phyloP scores from a whole-genome alignment of 306 rosid species.

The Crotalaria pallida region DNA sequence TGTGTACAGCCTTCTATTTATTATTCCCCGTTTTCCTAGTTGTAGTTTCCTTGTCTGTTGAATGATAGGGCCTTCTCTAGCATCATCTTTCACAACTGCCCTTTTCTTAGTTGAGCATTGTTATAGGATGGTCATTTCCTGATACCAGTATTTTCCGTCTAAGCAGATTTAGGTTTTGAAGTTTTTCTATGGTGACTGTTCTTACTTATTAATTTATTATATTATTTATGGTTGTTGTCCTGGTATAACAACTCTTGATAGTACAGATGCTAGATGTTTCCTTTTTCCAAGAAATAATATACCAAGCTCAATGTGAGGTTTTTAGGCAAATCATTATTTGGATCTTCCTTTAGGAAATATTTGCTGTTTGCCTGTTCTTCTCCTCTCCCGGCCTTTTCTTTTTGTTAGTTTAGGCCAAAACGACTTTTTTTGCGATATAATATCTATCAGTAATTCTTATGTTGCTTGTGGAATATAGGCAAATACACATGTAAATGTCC shows the following conservation, averaged over 20 bases:
- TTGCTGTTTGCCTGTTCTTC: neutral
- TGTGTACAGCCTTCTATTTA: neutral
- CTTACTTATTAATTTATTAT: neutral
- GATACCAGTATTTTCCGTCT: neutral
- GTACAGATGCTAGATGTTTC: neutral
- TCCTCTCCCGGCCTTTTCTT: neutral
- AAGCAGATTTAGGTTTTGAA: neutral
- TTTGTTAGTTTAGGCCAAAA: neutral
- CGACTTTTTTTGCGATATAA: neutral
- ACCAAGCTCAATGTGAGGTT: neutral
- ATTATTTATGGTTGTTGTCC: neutral
- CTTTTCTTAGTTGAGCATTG: neutral
- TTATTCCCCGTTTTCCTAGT: neutral
- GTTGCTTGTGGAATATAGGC: constrained; percentile 53
- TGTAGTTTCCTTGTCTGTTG: neutral
- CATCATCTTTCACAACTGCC: neutral
- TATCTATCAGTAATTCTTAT: neutral
- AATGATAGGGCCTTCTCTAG: neutral
- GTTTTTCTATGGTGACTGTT: neutral
- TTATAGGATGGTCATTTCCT: neutral
- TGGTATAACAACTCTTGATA: neutral
- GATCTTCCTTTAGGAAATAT: neutral
- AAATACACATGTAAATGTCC: constrained; percentile 86
- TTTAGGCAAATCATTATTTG: neutral
- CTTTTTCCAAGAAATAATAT: neutral